Evolutionary conservation across 129 eudicot genomes (phyloP).

Genomic region (Calendula officinalis): DNA sequence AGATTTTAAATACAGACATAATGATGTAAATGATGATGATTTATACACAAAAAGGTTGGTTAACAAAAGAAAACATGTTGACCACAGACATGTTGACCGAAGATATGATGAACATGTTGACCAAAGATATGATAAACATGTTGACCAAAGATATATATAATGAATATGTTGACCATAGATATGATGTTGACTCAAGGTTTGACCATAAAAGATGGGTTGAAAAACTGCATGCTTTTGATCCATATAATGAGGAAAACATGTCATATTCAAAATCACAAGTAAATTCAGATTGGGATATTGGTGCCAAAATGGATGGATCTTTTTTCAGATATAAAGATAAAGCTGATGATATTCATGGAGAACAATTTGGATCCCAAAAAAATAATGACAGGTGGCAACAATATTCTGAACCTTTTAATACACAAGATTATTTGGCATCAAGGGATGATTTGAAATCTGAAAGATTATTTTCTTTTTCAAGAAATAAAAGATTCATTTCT

Average conservation of each 20-base stretch:
- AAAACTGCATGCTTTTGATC: slow-evolving; percentile 33
- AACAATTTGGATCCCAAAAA: slow-evolving; percentile 29
- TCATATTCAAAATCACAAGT: slow-evolving; percentile 24
- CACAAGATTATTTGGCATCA: slow-evolving; percentile 29
- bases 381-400: slow-evolving; percentile 31
- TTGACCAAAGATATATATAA: too few species aligned
- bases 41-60: slow-evolving; percentile 6
- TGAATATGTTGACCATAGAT: slow-evolving; percentile 17
- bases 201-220: slow-evolving; percentile 23
- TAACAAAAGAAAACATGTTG: slow-evolving; percentile 20
- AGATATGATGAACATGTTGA: too few species aligned
- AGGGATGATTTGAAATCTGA: slow-evolving; percentile 34
- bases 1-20: slow-evolving; percentile 9
- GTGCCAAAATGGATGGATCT: slow-evolving; percentile 22
- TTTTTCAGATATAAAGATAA: slow-evolving; percentile 19
- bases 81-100: slow-evolving; percentile 14
- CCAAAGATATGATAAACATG: too few species aligned
- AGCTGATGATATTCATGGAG: slow-evolving; percentile 21
- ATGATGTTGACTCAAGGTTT: slow-evolving; percentile 27
- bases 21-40: slow-evolving; percentile 18
- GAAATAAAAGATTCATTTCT: slow-evolving; percentile 29
- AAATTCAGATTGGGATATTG: slow-evolving; percentile 18
- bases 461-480: slow-evolving; percentile 29
- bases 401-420: slow-evolving; percentile 22
- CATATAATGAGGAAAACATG: slow-evolving; percentile 33